Base-by-base conservation (phyloP, 352 stramenopile species). In the Globisporangium canariense region DNA sequence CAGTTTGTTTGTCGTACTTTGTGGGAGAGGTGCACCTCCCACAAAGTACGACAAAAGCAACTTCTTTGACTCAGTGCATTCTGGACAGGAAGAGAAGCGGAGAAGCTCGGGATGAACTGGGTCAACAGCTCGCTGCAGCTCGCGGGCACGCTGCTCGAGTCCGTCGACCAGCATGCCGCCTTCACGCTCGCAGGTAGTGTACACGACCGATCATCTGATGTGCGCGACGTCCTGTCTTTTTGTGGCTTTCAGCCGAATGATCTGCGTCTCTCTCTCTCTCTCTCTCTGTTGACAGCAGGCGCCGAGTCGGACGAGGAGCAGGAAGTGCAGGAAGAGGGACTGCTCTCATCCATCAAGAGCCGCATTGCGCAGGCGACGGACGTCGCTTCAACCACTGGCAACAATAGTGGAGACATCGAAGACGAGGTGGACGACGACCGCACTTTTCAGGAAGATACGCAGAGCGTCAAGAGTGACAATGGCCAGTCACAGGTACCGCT, bases 41-140 rank as follows among this genome's bases (percentile, higher is more conserved):
- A 2, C 25, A 28, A 28, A 28, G 25, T 28, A 28, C 25, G 25
- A 28, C 25, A 28, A 28, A 28, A 28, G 25, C 25, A 28, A 28
- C 25, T 28, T 28, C 25, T 28, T 28, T 22, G 14, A 28, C 34
- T 41, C 10, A 43, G 28, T 30, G 28, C 32, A 25, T 28, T 28
- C 3, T 7, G 16, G 18, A 52, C 0, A 9, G 25, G 22, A 22
- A 41, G 30, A 22, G 14, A 40, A 25, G 36, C 6, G 7, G 53
- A 36, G 38, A 50, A 52, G 41, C 8, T 28, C 45, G 4, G 6
- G 36, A 34, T 95, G 87, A 91, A 91, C 65, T 95, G 87, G 85
- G 81, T 94, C 36, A 93, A 74, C 73, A 93, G 79, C 60, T 93
- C 82, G 66, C 75, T 94, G 52, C 82, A 94, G 69, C 67, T 92